A percentile compares a stretch with the other conserved stretches of the same genome.
These are phyloP conservation scores for Francoa sonchifolia DNA, from an alignment of 441 rosid species.

Conservation along the genomic window DNA sequence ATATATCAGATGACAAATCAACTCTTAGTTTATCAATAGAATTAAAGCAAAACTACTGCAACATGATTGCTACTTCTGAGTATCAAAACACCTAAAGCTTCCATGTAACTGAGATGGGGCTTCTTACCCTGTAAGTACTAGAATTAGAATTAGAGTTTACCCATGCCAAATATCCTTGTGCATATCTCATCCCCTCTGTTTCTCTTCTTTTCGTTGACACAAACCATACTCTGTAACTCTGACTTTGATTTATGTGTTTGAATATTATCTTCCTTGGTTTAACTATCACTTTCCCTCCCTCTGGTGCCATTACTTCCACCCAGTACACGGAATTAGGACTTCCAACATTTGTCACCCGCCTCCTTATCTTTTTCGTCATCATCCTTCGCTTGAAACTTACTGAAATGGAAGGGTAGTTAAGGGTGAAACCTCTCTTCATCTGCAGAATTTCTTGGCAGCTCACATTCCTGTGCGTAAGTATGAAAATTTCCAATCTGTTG, in stretches of 20 bases:
- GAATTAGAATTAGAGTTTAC: constrained; percentile 36
- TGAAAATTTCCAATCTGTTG: constrained; percentile 47
- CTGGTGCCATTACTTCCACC: constrained; percentile 36
- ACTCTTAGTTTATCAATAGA: constrained; percentile 9
- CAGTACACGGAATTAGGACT: constrained; percentile 38
- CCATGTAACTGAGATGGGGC: constrained; percentile 84
- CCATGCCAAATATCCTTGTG: constrained; percentile 77
- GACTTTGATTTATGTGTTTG: constrained; percentile 33
- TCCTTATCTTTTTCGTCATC: constrained; percentile 28
- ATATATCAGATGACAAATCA: too few relatives aligned
- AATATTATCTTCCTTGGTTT: constrained; percentile 37
- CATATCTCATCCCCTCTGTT: constrained; percentile 19
- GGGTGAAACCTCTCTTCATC: constrained; percentile 40
- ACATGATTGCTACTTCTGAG: constrained; percentile 3
- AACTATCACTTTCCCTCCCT: constrained; percentile 32
- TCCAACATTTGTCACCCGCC: constrained; percentile 53
- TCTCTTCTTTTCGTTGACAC: constrained; percentile 33
- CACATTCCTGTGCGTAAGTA: constrained; percentile 65
- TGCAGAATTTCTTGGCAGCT: constrained; percentile 38
- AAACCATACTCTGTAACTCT: constrained; percentile 54
- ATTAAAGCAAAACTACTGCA: constrained; percentile 3
- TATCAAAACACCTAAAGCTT: constrained; percentile 19
- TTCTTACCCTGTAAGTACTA: constrained; percentile 41
- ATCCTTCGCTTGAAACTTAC: constrained; percentile 28
- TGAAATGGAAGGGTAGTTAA: constrained; percentile 56